Base-by-base conservation (phyloP, 371 early-diverging fungal genomes). In the Mortierella sp. region DNA sequence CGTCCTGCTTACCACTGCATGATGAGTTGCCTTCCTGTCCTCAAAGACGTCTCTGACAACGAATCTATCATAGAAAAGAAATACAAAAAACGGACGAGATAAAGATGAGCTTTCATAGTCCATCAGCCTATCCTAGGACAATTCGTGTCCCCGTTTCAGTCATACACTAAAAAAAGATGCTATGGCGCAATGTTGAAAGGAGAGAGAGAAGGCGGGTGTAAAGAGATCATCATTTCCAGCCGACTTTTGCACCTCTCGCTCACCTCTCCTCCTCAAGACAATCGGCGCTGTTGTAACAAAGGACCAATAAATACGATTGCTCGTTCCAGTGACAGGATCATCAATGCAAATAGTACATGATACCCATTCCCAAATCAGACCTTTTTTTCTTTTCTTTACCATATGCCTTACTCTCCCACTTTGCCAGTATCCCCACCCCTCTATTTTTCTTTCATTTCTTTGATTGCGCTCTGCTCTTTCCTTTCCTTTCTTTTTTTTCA, bases 41-140 rank as follows among this genome's bases (percentile, higher is more conserved):
- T 85, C 60, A 85, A 80, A n/a, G 86, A 82, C 34, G 82, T 57
- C 48, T 85, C 86, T n/a, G 86, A 85, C 47, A 85, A 63, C 0
- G 82, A 79, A 55, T 85, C 86, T 85, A 85, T 60, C 52, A 16
- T 21, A 31, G 42, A 47, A 31, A 47, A 31, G 3, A 28, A 72
- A 11, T 16, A 73, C 72, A 55, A 60, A 48, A 38, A 72, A 19
- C 16, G 50, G 44, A 38, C 11, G 10, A 63, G 54, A 52, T n/a
- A 28, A n/a, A 44, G 72, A n/a, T 34, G 52, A 60, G 42, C 16
- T 34, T 54, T 10, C 16, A 54, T 38, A 38, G 34, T 54, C 57
- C 65, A 72, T 21, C 16, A 50, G 50, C 50, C 1, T 6, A 31
- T 14, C 8, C 63, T 19, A 31, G 19, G 28, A 63, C 21, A 63